A percentile compares a stretch with the other conserved stretches of the same genome.
Conservation (phyloP, 176 grass and related monocot species). For the Aegilops longissima region DNA sequence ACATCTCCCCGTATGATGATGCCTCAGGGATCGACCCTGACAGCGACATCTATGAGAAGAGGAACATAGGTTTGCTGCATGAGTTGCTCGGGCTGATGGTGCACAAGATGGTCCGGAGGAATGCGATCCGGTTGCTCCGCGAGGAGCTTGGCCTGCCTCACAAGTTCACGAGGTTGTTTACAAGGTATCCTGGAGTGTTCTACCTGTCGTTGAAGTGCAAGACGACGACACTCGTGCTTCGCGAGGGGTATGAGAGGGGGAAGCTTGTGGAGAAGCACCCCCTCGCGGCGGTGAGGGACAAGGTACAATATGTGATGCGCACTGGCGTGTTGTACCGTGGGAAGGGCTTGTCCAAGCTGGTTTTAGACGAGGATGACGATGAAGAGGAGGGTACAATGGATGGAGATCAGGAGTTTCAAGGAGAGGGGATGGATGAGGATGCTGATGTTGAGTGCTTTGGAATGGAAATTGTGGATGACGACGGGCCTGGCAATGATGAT, state of each 20-base stretch:
- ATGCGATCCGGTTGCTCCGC: constrained; percentile 65
- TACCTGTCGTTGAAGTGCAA: constrained; percentile 92
- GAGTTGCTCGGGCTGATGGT: constrained; percentile 84
- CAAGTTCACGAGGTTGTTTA: constrained; percentile 89
- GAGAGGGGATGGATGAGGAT: constrained; percentile 44
- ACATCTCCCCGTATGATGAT: constrained; percentile 84
- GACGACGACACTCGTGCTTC: constrained; percentile 73
- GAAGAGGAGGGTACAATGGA: constrained; percentile 42
- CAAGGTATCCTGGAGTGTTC: constrained; percentile 80
- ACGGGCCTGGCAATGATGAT: constrained; percentile 24
- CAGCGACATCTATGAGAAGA: constrained; percentile 97
- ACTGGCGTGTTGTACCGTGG: constrained; percentile 73
- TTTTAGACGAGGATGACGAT: constrained; percentile 57
- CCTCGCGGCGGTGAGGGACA: constrained; percentile 59
- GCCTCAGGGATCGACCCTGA: constrained; percentile 75
- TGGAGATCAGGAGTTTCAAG: constrained; percentile 30
- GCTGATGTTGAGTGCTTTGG: constrained; percentile 69
- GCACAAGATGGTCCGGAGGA: constrained; percentile 91
- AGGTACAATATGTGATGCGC: constrained; percentile 87
- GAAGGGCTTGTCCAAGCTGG: constrained; percentile 68
- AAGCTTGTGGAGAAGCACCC: constrained; percentile 80
- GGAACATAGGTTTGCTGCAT: constrained; percentile 75
- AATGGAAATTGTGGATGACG: constrained; percentile 60
- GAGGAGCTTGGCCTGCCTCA: constrained; percentile 83
- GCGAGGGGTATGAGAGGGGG: constrained; percentile 84